Conservation (phyloP, 2,329 filamentous ascomycete genomes). For the Gyromitra esculenta region DNA sequence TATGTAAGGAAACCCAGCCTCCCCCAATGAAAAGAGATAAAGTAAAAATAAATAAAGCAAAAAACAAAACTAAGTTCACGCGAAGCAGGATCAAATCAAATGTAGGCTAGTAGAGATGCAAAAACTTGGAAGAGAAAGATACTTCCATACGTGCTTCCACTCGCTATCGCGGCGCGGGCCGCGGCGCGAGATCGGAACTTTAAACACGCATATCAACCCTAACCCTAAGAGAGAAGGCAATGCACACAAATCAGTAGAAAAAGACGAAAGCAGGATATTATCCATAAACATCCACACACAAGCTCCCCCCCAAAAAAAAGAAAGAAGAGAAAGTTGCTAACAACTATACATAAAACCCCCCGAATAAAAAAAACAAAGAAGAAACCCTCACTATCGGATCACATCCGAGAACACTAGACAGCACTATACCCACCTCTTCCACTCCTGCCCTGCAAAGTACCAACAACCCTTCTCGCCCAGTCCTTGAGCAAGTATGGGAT, state of each 20-base stretch:
- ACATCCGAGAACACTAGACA: slow-evolving; percentile 67
- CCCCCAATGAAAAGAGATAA: background rate
- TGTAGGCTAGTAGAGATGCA: background rate
- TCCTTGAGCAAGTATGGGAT: slow-evolving; percentile 92
- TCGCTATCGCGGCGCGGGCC: background rate
- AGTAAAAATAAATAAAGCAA: background rate
- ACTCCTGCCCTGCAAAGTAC: slow-evolving; percentile 78
- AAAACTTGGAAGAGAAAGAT: background rate
- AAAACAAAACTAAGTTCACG: background rate
- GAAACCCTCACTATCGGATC: background rate
- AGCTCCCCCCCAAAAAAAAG: background rate
- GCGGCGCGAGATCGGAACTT: background rate
- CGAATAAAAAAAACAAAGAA: slow-evolving; percentile 1
- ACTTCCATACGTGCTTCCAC: background rate
- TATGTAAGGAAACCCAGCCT: slow-evolving; percentile 10
- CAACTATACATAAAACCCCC: slow-evolving; percentile 2
- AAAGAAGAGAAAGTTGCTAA: background rate
- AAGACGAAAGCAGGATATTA: slow-evolving; percentile 9
- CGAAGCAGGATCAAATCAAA: background rate
- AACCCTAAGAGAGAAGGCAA: background rate
- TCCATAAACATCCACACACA: slow-evolving; percentile 15
- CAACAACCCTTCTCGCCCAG: slow-evolving; percentile 80
- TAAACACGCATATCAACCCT: background rate
- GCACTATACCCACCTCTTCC: slow-evolving; percentile 93
- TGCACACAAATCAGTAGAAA: background rate